Conservation (phyloP, 148 eudicot species). For the Drosera capensis region DNA sequence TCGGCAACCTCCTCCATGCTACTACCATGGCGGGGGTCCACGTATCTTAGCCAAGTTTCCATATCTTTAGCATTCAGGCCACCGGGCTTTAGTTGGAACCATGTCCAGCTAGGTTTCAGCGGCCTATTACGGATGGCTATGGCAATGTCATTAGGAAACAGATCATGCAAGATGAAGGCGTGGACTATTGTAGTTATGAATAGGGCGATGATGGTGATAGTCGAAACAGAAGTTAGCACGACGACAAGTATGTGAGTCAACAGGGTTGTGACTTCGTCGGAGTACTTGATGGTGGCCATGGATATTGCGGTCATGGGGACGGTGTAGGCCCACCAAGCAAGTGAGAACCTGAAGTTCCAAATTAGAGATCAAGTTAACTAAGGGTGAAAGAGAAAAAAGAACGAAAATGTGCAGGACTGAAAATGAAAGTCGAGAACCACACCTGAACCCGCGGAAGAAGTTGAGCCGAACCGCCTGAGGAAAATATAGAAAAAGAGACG, state of each 20-base stretch:
- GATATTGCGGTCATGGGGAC: conserved; percentile 94
- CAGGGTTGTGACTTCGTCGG: conserved; percentile 38
- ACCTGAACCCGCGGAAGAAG: conserved; percentile 91
- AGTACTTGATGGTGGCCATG: conserved; percentile 64
- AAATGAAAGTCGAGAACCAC: neutral
- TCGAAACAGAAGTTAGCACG: conserved; percentile 31
- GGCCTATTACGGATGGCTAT: conserved; percentile 73
- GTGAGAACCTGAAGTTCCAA: conserved; percentile 41
- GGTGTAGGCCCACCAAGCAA: conserved; percentile 99
- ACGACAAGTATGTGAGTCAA: conserved; percentile 27
- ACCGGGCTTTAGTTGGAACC: conserved; percentile 36
- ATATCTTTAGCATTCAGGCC: conserved; percentile 10
- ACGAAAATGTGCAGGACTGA: neutral
- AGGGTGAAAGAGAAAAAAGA: neutral
- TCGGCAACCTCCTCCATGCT: too few species aligned
- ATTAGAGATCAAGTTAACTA: neutral
- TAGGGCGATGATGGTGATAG: conserved; percentile 35
- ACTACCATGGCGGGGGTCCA: too few species aligned
- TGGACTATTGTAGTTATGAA: conserved; percentile 52
- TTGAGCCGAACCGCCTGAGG: conserved; percentile 81
- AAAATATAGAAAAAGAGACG: conserved; percentile 2
- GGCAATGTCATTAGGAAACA: conserved; percentile 80
- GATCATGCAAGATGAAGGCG: conserved; percentile 48
- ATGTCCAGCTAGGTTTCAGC: conserved; percentile 29
- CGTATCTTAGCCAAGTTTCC: neutral